Conservation (phyloP, 768 basidiomycete genomes). For the Pulveroboletus sp. region DNA sequence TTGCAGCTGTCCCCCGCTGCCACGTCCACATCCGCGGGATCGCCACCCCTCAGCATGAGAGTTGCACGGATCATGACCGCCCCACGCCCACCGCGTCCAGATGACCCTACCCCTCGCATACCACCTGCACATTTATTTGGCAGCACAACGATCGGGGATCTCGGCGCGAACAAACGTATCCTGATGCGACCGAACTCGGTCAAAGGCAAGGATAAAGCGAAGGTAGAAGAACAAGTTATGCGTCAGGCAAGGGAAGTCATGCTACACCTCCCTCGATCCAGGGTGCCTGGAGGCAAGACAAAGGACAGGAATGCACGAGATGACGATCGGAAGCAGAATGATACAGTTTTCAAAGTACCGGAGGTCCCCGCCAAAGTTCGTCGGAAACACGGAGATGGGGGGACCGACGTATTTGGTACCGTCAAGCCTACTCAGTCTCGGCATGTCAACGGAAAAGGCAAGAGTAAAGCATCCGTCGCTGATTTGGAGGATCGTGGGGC, state of each 20-base stretch:
- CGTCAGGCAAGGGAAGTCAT: constrained; percentile 37
- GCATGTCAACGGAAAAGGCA: constrained; percentile 33
- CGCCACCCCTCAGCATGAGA: constrained; percentile 34
- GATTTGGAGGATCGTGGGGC: constrained; percentile 25
- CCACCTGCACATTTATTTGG: constrained; percentile 42
- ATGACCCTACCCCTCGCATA: constrained; percentile 73
- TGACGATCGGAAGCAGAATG: neutral
- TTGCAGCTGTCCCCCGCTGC: constrained; percentile 10
- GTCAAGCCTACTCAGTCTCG: constrained; percentile 14
- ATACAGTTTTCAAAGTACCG: constrained; percentile 44
- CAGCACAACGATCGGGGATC: constrained; percentile 9
- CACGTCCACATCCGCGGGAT: constrained; percentile 19
- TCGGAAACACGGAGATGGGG: constrained; percentile 15
- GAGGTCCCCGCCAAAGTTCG: constrained; percentile 35
- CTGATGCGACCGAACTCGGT: constrained; percentile 8
- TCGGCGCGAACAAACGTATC: constrained; percentile 24
- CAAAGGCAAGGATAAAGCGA: constrained; percentile 17
- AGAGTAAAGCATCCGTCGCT: constrained; percentile 31
- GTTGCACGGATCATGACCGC: constrained; percentile 56
- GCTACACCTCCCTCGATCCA: constrained; percentile 34
- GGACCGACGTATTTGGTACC: constrained; percentile 32
- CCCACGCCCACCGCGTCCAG: constrained; percentile 54
- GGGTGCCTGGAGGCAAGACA: constrained; percentile 3
- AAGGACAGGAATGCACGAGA: constrained; percentile 1
- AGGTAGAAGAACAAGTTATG: constrained; percentile 30